Evolutionary conservation across 148 eudicot genomes (phyloP).

Genomic region (Rhododendron mucronatum): DNA sequence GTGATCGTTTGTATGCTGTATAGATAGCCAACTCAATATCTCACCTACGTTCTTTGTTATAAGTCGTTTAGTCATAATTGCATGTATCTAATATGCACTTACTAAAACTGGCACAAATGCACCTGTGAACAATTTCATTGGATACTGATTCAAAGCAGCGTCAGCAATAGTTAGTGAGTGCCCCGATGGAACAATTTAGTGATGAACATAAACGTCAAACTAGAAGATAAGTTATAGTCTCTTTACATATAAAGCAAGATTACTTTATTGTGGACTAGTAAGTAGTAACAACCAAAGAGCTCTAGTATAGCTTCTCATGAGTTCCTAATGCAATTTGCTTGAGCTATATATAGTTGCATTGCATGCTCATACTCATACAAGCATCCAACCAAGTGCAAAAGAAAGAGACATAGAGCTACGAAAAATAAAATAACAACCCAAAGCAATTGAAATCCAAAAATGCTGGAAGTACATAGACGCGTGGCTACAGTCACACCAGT

Average conservation of each 20-base stretch:
- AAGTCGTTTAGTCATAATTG: not conserved
- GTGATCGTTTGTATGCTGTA: not conserved
- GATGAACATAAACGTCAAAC: no score
- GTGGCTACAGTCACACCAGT: not conserved
- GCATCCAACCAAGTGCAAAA: not conserved
- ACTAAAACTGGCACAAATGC: not conserved
- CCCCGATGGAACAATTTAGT: no score
- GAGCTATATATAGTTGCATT: not conserved
- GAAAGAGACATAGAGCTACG: not conserved
- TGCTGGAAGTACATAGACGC: not conserved
- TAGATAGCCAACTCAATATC: not conserved
- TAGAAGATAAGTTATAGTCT: no score
- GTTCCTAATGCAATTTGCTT: not conserved
- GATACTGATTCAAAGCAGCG: no score
- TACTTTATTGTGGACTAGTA: no score
- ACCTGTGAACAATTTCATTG: no score
- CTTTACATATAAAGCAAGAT: no score
- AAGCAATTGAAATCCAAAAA: not conserved
- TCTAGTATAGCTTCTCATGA: not conserved
- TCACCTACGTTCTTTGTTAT: not conserved
- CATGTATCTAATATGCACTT: not conserved
- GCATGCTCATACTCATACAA: not conserved
- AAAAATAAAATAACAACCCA: no score
- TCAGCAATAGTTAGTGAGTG: no score
- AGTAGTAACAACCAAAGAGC: not conserved